Evolutionary conservation across 2,329 filamentous ascomycete genomes (phyloP).

Genomic region (Penicillium italicum): DNA sequence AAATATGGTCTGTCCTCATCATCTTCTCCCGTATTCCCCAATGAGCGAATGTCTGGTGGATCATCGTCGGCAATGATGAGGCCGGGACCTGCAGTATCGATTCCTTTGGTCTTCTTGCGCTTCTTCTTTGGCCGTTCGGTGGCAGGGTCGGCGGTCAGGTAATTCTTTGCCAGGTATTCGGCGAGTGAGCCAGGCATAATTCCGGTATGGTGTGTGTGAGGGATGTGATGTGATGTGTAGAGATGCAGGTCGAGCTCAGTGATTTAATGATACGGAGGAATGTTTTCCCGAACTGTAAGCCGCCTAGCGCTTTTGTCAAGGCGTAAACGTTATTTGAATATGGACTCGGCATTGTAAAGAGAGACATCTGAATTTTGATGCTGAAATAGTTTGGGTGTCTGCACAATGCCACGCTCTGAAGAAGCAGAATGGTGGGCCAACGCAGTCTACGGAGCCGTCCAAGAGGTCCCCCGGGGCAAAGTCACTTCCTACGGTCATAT

Average conservation of each 20-base stretch:
- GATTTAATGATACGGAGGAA: slow-evolving; percentile 22
- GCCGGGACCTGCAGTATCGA: slow-evolving; percentile 43
- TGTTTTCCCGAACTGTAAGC: slow-evolving; percentile 21
- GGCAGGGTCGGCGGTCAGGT: slow-evolving; percentile 65
- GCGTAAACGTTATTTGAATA: background rate
- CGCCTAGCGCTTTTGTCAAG: slow-evolving; percentile 3
- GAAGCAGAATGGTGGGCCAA: slow-evolving; percentile 50
- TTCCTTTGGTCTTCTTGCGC: slow-evolving; percentile 52
- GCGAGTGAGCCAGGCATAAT: slow-evolving; percentile 54
- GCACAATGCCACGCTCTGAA: slow-evolving; percentile 44
- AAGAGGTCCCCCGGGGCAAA: slow-evolving; percentile 76
- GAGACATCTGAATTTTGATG: background rate
- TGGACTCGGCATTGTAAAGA: background rate
- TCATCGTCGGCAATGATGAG: slow-evolving; percentile 44
- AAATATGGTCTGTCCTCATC: slow-evolving; percentile 37
- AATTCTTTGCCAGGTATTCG: slow-evolving; percentile 86
- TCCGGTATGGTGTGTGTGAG: background rate
- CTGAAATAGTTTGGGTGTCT: background rate
- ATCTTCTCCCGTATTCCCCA: slow-evolving; percentile 27
- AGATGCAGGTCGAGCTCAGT: slow-evolving; percentile 6
- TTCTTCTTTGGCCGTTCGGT: slow-evolving; percentile 53
- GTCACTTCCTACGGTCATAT: slow-evolving; percentile 84
- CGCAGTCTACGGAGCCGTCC: slow-evolving; percentile 76
- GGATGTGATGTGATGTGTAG: background rate
- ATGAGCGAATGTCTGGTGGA: slow-evolving; percentile 34